phyloP scores from a whole-genome alignment of 371 early-diverging fungal genomes.

The Fennellomyces sp. region DNA sequence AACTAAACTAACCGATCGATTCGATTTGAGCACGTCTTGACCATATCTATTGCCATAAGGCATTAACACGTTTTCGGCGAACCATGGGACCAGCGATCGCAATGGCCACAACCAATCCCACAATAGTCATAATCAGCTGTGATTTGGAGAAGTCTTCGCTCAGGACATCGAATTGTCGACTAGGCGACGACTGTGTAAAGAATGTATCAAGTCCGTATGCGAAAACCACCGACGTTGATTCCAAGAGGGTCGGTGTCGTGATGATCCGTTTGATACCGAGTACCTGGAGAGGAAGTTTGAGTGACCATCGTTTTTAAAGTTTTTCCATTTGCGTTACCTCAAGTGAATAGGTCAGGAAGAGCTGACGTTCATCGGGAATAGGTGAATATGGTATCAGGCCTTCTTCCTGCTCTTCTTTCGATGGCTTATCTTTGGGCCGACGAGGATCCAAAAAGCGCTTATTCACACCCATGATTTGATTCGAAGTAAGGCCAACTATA shows the following conservation, averaged over 20 bases:
- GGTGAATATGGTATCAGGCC: slow-evolving; percentile 75
- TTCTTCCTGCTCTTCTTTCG: slow-evolving; percentile 81
- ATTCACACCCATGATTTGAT: slow-evolving; percentile 77
- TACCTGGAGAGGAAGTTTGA: slow-evolving; percentile 35
- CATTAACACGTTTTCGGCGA: slow-evolving; percentile 60
- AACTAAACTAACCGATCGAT: too few species aligned
- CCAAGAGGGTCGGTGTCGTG: slow-evolving; percentile 79
- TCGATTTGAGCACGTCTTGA: background rate
- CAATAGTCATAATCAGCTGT: slow-evolving; percentile 79
- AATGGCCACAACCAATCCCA: slow-evolving; percentile 73
- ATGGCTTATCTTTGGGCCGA: slow-evolving; percentile 67
- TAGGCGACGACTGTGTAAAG: slow-evolving; percentile 81
- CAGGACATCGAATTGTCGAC: slow-evolving; percentile 90
- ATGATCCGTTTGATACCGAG: slow-evolving; percentile 67
- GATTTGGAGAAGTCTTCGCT: slow-evolving; percentile 89
- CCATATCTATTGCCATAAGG: slow-evolving; percentile 56
- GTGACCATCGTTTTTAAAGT: background rate
- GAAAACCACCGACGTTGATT: slow-evolving; percentile 91
- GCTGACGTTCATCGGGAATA: slow-evolving; percentile 69
- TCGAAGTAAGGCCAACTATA: slow-evolving; percentile 68
- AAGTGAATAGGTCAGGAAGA: slow-evolving; percentile 73
- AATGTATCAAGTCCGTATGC: slow-evolving; percentile 91
- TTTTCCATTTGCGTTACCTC: slow-evolving; percentile 38
- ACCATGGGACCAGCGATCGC: slow-evolving; percentile 75
- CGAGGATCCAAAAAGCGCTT: slow-evolving; percentile 87